Conservation (phyloP, 306 rosid genomes). For the Prunus mume region DNA sequence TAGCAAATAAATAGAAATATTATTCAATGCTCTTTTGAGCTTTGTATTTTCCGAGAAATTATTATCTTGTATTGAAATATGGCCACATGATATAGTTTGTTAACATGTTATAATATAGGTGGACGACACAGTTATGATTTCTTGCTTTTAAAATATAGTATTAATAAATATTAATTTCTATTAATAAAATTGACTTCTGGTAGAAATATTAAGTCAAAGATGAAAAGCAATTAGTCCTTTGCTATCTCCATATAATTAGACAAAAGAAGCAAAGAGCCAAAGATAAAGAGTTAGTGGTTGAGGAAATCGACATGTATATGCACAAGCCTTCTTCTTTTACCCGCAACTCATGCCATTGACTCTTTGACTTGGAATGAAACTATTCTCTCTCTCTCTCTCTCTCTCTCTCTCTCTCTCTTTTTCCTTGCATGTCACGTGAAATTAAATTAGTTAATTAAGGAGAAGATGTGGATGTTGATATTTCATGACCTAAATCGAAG, state of each 20-base stretch:
- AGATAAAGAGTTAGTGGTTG: not conserved
- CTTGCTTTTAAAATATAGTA: no score
- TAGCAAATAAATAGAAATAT: no score
- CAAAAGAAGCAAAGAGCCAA: no score
- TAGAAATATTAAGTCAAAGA: not conserved
- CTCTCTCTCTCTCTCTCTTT: not conserved
- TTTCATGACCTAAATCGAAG: not conserved
- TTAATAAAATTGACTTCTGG: not conserved
- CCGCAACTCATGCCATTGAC: slow-evolving; percentile 23
- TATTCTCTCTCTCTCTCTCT: not conserved
- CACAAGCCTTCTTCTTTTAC: slow-evolving; percentile 14
- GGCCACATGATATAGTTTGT: no score
- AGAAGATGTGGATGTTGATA: not conserved
- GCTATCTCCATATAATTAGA: not conserved
- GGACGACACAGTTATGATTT: no score
- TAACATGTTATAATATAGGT: no score
- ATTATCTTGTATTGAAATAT: no score
- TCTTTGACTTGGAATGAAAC: not conserved
- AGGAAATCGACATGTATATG: not conserved
- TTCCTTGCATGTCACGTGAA: not conserved
- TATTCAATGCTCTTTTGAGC: no score
- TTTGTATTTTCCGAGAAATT: no score
- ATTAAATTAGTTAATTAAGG: not conserved
- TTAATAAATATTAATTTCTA: no score
- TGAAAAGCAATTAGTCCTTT: slow-evolving; percentile 4